Evolutionary conservation across 176 grass and related monocot genomes (phyloP), one percentile per base, ranked within the genome.

Genomic region (Oryza meridionalis): DNA sequence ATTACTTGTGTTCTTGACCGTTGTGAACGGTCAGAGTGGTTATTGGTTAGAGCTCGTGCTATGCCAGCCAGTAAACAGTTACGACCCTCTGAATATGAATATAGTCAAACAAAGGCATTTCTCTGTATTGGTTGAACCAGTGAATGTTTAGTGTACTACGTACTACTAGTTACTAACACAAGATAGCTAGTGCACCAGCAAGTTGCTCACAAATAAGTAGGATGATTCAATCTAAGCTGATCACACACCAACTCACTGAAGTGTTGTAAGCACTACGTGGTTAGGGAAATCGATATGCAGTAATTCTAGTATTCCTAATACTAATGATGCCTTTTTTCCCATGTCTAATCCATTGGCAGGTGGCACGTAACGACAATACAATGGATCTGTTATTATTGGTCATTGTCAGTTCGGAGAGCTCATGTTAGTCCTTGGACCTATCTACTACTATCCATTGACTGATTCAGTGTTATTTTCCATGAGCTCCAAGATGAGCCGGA

Each of bases 391-490:
- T 47, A 49, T 49, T 11, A 67, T 22, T 25, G 45, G 44, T 80
- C 65, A 22, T 49, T 32, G 25, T 69, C 44, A 14, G 43, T 35
- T 49, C 12, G 1, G 29, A 35, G 43, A 4, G 17, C 3, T 24
- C 19, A 69, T 51, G 65, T 24, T 53, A 24, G 29, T 17, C 7
- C 40, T 2, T 70, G 31, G 29, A 55, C 79, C 33, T 26, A 4
- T 24, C n/a, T 24, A 13, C 42, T 43, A 43, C 2, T 10, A 43
- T 64, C 31, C 65, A 19, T 67, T 16, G 65, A 58, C 78, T 70
- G 35, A 68, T 49, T 68, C 44, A 51, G 45, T 53, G 43, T 68
- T 24, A 24, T 37, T 81, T 53, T 58, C 78, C 78, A 40, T 9
- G 29, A 14, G 78, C 65, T 51, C 58, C 13, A 10, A 62, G 6